Base-by-base conservation (phyloP, 441 rosid species). In the Pelargonium myrrhifolium region DNA sequence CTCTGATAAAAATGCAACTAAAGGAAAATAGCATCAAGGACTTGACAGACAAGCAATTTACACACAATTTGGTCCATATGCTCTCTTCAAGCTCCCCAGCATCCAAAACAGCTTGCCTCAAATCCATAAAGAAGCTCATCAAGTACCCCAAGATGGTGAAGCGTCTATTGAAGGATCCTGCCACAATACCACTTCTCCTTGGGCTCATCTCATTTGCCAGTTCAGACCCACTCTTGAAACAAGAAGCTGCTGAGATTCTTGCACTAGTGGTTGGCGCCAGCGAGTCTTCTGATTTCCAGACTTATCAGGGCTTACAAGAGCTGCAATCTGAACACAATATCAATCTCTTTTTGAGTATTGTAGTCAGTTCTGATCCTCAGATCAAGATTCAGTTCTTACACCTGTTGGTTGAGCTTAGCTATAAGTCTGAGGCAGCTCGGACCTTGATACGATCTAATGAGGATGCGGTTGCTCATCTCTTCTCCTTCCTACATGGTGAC, bases 181-280 rank as follows among this genome's bases (percentile, higher is more conserved):
- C 65, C 21, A 77, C 78, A 9, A 75, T 85, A 65, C 82, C 82
- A 18, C 72, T 35, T 67, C 43, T 82, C 72, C 76, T 82, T 49
- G 78, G 78, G 53, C 63, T 76, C 70, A 72, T 82, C 71, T 69
- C 75, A 42, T 62, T 77, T 42, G 43, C 66, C 59, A 66, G 73
- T 67, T 76, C 79, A 10, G 83, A 77, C 68, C 70, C 71, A 43
- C 75, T 45, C 20, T 65, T 81, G 65, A 79, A 79, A 65, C 73
- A 72, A 74, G 83, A 80, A 79, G 79, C 82, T 67, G 81, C 77
- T 45, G 83, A 82, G 74, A 73, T 77, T 76, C 82, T 84, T 24
- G 80, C 83, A 58, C 64, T 77, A 26, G 67, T 84, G 69, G 67
- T 80, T 35, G 65, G 56, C 66, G 74, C 79, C 62, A 72, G 81